A percentile compares a stretch with the other conserved stretches of the same genome.
These are phyloP conservation scores for Saccharomyces hybrid DNA, from an alignment of 1,139 yeast species.

Conservation along the genomic window DNA sequence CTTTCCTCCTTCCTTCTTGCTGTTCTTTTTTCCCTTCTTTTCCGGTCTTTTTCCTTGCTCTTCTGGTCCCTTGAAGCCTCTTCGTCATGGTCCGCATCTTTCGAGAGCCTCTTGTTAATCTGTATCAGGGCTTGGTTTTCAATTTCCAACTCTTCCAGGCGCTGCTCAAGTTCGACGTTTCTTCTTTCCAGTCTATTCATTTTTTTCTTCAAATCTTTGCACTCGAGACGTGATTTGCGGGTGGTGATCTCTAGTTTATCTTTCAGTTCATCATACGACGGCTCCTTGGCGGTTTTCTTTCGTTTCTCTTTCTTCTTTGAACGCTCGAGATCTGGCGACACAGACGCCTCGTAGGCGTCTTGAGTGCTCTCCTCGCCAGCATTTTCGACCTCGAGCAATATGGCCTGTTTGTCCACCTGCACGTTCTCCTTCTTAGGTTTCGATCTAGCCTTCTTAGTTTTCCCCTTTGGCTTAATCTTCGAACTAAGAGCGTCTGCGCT, in stretches of 20 bases:
- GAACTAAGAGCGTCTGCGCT: background rate
- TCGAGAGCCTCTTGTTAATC: background rate
- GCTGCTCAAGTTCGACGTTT: background rate
- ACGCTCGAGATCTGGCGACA: background rate
- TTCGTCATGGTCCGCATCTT: background rate
- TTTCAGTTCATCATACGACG: background rate
- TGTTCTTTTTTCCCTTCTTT: background rate
- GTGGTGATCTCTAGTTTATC: background rate
- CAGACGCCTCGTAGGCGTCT: background rate
- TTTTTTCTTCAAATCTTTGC: background rate
- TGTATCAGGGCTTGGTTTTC: background rate
- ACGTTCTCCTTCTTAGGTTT: background rate
- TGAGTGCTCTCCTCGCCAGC: background rate
- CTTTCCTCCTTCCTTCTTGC: background rate
- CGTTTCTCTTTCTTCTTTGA: background rate
- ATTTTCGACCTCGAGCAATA: background rate
- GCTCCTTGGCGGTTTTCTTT: background rate
- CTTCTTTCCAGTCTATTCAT: background rate
- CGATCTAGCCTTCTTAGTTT: background rate
- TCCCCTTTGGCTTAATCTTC: background rate
- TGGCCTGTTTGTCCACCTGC: background rate
- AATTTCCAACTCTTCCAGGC: background rate
- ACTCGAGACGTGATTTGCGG: background rate
- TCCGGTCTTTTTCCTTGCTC: slow-evolving; percentile 1
- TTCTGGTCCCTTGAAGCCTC: background rate